Conservation (phyloP, 805 yeast genomes). For the Kodamaea sagamina region DNA sequence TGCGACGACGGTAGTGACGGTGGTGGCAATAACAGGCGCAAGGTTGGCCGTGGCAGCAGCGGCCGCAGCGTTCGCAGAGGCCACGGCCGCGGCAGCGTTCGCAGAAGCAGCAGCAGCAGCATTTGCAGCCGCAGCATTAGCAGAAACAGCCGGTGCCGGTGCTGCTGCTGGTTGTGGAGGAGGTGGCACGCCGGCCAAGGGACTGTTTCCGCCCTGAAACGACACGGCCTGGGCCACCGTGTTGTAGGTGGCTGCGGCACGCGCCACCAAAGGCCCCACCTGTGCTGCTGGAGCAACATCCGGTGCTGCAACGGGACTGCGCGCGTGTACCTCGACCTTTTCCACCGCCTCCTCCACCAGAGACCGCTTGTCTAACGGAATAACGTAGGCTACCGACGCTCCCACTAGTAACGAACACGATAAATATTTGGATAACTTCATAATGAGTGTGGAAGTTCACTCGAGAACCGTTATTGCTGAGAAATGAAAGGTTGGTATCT, state of each 20-base stretch:
- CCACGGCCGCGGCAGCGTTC: constrained; percentile 29
- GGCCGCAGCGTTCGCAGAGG: constrained; percentile 27
- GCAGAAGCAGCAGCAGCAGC: constrained; percentile 23
- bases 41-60: constrained; percentile 14
- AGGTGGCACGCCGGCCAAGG: constrained; percentile 13
- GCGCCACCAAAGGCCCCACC: background rate
- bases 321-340: no score
- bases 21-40: constrained; percentile 3
- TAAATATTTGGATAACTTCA: constrained; percentile 12
- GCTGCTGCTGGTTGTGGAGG: background rate
- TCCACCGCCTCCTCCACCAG: no score
- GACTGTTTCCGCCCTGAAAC: constrained; percentile 12
- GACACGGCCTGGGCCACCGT: constrained; percentile 9
- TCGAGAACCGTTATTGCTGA: background rate
- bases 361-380: constrained; percentile 13
- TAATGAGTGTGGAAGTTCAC: constrained; percentile 7
- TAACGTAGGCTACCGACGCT: constrained; percentile 12
- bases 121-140: constrained; percentile 20
- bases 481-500: constrained; percentile 4
- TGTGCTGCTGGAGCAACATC: constrained; percentile 6
- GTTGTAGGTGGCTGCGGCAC: constrained; percentile 7
- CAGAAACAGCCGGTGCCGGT: constrained; percentile 12
- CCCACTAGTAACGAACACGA: constrained; percentile 12
- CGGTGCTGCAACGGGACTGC: constrained; percentile 1
- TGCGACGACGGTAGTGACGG: constrained; percentile 20